A percentile compares a stretch with the other conserved stretches of the same genome.
These are phyloP conservation scores for Rhododendron vialii DNA, from an alignment of 148 eudicot genomes.

Conservation along the genomic window DNA sequence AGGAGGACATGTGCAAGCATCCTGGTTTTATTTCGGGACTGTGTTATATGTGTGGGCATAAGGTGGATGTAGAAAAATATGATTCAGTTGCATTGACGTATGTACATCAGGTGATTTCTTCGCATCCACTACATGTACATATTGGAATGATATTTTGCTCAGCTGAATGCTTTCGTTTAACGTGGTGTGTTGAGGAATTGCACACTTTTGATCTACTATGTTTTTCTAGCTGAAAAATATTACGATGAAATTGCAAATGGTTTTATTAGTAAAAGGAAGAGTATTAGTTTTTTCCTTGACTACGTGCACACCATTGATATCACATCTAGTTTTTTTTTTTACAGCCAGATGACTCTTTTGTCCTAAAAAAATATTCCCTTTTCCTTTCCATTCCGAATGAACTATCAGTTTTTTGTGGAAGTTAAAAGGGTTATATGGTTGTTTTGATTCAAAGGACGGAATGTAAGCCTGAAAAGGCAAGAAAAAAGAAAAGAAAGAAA, in stretches of 20 bases:
- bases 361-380: background rate
- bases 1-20: background rate
- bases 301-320: background rate
- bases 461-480: background rate
- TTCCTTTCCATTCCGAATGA: background rate
- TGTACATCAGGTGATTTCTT: slow-evolving; percentile 48
- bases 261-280: background rate
- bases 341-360: background rate
- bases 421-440: background rate
- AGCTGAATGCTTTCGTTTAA: background rate
- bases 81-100: slow-evolving; percentile 2
- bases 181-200: background rate
- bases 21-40: slow-evolving; percentile 7
- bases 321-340: background rate
- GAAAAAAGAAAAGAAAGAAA: background rate
- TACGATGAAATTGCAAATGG: background rate
- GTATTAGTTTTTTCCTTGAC: background rate
- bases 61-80: background rate
- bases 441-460: background rate
- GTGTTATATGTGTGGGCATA: slow-evolving; percentile 5
- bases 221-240: background rate
- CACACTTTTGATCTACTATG: background rate
- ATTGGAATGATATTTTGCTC: background rate
- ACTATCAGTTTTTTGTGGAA: background rate
- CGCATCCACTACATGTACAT: background rate